phyloP scores from a whole-genome alignment of 192 early-diverging fungal genomes.

The Neocallimastix lanati region DNA sequence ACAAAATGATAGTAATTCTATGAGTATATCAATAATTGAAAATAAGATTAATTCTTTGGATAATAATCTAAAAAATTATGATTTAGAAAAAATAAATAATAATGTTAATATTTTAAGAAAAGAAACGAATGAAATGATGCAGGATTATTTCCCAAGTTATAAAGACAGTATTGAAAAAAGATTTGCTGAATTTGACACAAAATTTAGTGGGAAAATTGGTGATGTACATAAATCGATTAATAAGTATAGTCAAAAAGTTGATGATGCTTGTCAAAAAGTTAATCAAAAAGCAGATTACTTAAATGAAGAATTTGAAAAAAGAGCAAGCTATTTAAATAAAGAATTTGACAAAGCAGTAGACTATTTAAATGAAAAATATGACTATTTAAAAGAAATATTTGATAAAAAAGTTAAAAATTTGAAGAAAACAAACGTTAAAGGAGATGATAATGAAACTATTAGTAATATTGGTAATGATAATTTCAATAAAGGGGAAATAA shows the following conservation, averaged over 20 bases:
- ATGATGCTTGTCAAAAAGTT: not conserved
- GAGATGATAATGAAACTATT: no score
- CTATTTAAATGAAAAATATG: no score
- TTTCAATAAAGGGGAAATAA: no score
- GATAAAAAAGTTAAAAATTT: no score
- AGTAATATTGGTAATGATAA: no score
- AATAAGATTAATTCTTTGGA: not conserved
- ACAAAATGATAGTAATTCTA: not conserved
- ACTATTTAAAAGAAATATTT: no score
- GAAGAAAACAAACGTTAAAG: no score
- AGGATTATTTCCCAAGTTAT: not conserved
- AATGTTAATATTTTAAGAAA: not conserved
- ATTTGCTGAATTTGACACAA: not conserved
- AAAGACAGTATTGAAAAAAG: not conserved
- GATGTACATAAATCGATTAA: not conserved
- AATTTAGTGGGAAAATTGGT: not conserved
- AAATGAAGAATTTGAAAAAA: no score
- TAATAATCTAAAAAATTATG: not conserved
- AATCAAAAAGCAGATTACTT: not conserved
- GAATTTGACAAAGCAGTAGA: no score
- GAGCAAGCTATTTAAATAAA: no score
- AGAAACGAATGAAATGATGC: not conserved
- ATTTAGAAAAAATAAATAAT: not conserved
- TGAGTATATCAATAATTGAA: not conserved
- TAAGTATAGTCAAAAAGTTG: not conserved